Evolutionary conservation across 208 protist species (phyloP), one percentile per base, ranked within the genome.

Genomic region (Acanthamoeba lenticulata): DNA sequence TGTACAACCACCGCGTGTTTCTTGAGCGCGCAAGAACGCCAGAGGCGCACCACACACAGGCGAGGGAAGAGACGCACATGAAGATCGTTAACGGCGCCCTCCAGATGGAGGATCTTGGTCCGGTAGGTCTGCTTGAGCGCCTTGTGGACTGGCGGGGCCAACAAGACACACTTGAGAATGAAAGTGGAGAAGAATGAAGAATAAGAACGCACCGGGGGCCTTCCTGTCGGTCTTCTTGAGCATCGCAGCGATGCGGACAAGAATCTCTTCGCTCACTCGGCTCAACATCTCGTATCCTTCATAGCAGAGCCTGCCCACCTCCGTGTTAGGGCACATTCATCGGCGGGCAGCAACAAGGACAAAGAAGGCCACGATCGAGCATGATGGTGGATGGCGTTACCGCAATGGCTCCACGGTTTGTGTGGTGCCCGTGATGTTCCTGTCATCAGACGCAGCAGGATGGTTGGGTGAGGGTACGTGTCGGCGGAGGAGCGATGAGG

Each of bases 201-300:
- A 2, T 52, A 52, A 52, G 5, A 15, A 17, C 45, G 24, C 15
- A 85, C 74, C 74, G 7, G 74, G 74, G 4, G 74, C 47, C 74
- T 85, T 85, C 74, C 55, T 85, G 44, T 85, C 74, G 42, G 74
- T 42, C 42, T 85, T 85, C 74, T 85, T 85, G 42, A 85, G 74
- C 4, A 42, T 55, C 3, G 40, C 74, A 29, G 27, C 55, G 74
- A 85, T 85, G 27, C 74, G 74, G 0, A 36, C 74, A 36, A 85
- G 47, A 21, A 85, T 85, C 42, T 85, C 74, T 55, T 85, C 74
- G 74, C 74, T 85, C n/a, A 85, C 24, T 7, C 74, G 74, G 21
- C 29, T 55, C 74, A 85, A 6, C 74, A 85, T 85, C 44, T 85
- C 74, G 44, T 85, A 85, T 13, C 74, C 74, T 24, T 85, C 74